phyloP scores from a whole-genome alignment of 257 asterid species.

The Apocynum venetum region DNA sequence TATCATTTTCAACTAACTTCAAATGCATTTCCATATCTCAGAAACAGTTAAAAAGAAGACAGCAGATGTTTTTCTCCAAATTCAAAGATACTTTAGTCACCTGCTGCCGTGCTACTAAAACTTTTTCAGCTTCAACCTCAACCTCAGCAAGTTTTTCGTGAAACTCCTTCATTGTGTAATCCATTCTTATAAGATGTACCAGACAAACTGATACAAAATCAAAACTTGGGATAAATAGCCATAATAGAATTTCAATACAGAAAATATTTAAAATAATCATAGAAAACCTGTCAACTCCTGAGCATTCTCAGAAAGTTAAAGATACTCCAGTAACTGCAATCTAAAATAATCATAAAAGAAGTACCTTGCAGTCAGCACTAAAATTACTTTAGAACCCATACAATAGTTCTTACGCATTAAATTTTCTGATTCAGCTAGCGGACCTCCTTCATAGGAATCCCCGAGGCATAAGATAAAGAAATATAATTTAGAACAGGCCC shows the following conservation, averaged over 20 bases:
- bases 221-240: not conserved
- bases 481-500: too few relatives aligned
- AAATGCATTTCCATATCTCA: slow-evolving; percentile 31
- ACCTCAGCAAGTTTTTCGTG: slow-evolving; percentile 54
- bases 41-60: slow-evolving; percentile 15
- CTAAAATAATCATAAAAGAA: too few relatives aligned
- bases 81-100: slow-evolving; percentile 27
- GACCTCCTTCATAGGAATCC: too few relatives aligned
- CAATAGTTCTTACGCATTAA: too few relatives aligned
- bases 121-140: slow-evolving; percentile 77
- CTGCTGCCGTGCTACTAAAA: slow-evolving; percentile 76
- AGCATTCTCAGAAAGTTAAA: too few relatives aligned
- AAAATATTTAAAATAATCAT: too few relatives aligned
- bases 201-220: not conserved
- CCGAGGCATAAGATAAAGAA: too few relatives aligned
- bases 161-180: slow-evolving; percentile 45
- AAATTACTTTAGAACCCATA: too few relatives aligned
- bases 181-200: slow-evolving; percentile 30
- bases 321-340: too few relatives aligned
- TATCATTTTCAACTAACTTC: slow-evolving; percentile 84
- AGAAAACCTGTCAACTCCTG: too few relatives aligned
- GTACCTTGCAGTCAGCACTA: too few relatives aligned
- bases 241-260: not conserved
- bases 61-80: not conserved
- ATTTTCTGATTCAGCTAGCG: too few relatives aligned